These are phyloP conservation scores for Globisporangium carolinianum DNA, from an alignment of 352 stramenopile genomes.

Conservation along the genomic window DNA sequence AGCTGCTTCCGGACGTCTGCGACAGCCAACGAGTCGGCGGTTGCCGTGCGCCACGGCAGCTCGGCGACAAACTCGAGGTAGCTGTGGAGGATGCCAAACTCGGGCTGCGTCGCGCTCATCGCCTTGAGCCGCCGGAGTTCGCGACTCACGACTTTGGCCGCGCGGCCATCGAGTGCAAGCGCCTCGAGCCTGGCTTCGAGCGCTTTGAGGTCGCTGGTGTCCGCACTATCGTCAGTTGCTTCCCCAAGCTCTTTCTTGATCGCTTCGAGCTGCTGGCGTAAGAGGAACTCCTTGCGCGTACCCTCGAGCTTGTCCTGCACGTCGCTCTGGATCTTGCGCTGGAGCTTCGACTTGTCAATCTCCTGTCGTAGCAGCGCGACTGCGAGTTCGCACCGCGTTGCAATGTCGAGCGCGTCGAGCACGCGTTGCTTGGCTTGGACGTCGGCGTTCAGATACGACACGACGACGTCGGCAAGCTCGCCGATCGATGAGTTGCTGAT, in stretches of 20 bases:
- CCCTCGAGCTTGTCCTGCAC: conserved; percentile 68
- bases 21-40: conserved; percentile 49
- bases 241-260: conserved; percentile 98
- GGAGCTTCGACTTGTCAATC: conserved; percentile 53
- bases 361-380: conserved; percentile 43
- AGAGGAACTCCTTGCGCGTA: conserved; percentile 88
- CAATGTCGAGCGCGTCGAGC: conserved; percentile 39
- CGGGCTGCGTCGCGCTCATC: conserved; percentile 70
- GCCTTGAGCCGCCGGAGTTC: conserved; percentile 64
- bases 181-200: conserved; percentile 53
- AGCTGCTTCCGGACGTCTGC: conserved; percentile 52
- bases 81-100: conserved; percentile 76
- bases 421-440: conserved; percentile 53
- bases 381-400: conserved; percentile 36
- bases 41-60: conserved; percentile 54
- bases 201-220: conserved; percentile 40
- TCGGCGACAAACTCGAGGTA: conserved; percentile 80
- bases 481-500: conserved; percentile 54
- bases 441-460: conserved; percentile 56
- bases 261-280: conserved; percentile 97
- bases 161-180: conserved; percentile 42
- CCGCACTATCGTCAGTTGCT: conserved; percentile 28
- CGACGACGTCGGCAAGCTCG: conserved; percentile 60
- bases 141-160: conserved; percentile 48
- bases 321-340: conserved; percentile 65